Evolutionary conservation across 2,329 filamentous ascomycete genomes (phyloP).

Genomic region (Rhytidhysteron rufulum): DNA sequence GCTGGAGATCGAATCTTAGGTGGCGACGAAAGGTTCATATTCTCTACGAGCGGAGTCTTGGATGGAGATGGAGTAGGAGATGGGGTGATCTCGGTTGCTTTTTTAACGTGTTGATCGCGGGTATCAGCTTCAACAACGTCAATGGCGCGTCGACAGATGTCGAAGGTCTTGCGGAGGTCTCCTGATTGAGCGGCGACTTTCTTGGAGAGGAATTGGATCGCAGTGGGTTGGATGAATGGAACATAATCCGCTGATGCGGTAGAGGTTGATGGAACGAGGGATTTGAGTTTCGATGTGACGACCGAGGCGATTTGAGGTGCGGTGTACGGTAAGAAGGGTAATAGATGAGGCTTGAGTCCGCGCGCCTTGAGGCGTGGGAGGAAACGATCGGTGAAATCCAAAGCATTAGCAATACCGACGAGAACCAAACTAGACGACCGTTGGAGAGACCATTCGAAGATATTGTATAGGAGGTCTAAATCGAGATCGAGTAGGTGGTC

Average conservation of each 20-base stretch:
- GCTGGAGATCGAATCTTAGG: constrained; percentile 39
- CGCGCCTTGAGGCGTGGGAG: constrained; percentile 88
- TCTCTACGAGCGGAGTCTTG: constrained; percentile 75
- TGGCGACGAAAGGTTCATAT: constrained; percentile 67
- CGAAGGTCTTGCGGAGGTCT: constrained; percentile 90
- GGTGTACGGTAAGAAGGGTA: constrained; percentile 91
- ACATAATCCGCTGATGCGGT: constrained; percentile 55
- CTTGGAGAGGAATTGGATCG: constrained; percentile 88
- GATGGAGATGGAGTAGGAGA: constrained; percentile 59
- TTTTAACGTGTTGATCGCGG: constrained; percentile 66
- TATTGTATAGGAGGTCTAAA: constrained; percentile 79
- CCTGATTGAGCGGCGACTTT: constrained; percentile 94
- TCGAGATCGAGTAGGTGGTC: constrained; percentile 90
- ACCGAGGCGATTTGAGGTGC: constrained; percentile 83
- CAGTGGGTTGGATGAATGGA: constrained; percentile 89
- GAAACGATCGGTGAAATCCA: constrained; percentile 93
- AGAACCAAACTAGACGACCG: constrained; percentile 75
- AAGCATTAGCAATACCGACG: constrained; percentile 90
- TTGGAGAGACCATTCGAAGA: constrained; percentile 96
- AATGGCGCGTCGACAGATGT: constrained; percentile 84
- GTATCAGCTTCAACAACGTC: constrained; percentile 87
- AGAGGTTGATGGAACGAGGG: constrained; percentile 58
- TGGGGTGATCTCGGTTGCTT: constrained; percentile 43
- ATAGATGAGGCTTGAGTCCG: constrained; percentile 81
- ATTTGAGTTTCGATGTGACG: constrained; percentile 77